Evolutionary conservation across 2,329 filamentous ascomycete species (phyloP), one percentile per base, ranked within the genome.

Genomic region (Elsinoe australis): DNA sequence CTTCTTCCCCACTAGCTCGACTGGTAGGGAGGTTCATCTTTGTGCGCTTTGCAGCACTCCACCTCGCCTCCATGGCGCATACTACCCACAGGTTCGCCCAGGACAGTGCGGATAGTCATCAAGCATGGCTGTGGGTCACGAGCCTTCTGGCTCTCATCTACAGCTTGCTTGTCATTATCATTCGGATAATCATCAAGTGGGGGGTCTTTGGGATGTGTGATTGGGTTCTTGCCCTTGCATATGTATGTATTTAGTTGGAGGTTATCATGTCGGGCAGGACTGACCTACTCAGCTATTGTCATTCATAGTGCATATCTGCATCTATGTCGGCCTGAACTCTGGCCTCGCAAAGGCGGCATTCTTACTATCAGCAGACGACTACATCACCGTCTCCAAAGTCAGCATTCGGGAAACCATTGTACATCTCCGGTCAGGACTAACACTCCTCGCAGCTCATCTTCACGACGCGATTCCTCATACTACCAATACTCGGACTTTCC

Each of bases 61-160:
- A 44, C 7, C 14, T 44, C 39, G 39, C 39, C 39, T 44, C 9
- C 26, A 44, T 44, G 39, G 39, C 39, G 39, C 39, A 44, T 32
- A n/a, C 32, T 22, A 48, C 45, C 33, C 4, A 12, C 1, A 48
- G 45, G 45, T 48, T 48, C 34, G 32, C 45, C 45, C 22, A 48
- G 32, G 45, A 48, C 24, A 48, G 26, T 15, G 31, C 45, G 45
- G 45, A 48, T 33, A 48, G 34, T 39, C 45, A 48, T 19, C 45
- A 48, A 21, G 45, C 45, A 48, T 48, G 45, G 45, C 45, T 48
- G 10, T 48, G 45, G 45, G 45, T 48, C n/a, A 36, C 45, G 34
- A 48, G 45, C 22, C 34, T 48, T 15, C 21, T 48, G 45, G 45
- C 45, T 31, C 45, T 48, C 12, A 39, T 48, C 24, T 48, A 48